Evolutionary conservation across 148 eudicot species (phyloP), one percentile per base, ranked within the genome.

Genomic region (Rheum nobile): DNA sequence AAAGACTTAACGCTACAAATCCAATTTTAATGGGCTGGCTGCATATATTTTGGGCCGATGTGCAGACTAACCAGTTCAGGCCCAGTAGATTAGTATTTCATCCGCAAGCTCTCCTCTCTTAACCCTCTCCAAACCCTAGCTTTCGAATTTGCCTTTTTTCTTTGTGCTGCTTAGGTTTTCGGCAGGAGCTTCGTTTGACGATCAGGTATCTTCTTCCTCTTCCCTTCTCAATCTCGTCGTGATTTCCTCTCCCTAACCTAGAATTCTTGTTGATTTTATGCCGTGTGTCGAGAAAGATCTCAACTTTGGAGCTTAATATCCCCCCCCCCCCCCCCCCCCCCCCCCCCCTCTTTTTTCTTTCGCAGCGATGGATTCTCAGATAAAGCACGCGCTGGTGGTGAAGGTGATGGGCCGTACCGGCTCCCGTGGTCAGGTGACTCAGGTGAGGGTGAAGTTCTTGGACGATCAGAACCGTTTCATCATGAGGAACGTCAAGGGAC

Each of bases 401-500:
- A 82, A 82, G 69, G 77, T 82, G 42, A 82, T 82, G 79, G 84
- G 84, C 10, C 81, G 84, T 55, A 82, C 84, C 21, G 84, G 84
- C 34, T 82, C 84, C 1, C 75, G 81, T 48, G 84, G 83, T 14
- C 80, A 80, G 46, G 83, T 81, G 78, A 78, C 84, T 55, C 84
- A 82, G 71, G 84, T 82, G 24, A 72, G 84, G 54, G 81, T 82
- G 54, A 82, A 72, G 77, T 82, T 82, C 59, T n/a, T 72, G 39
- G 84, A 82, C 59, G 84, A 82, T 57, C 79, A 75, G 43, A 78
- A 78, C 74, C 79, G 84, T 3, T 75, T 59, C 72, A 82, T 82
- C 67, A 82, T 82, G 84, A 82, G 84, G 81, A 82, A 82, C 42
- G 84, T 82, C 21, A 82, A 82, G 79, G 84, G 84, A 34, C 84